Evolutionary conservation across 176 grass and related monocot species (phyloP).

Genomic region (Hordeum marinum): DNA sequence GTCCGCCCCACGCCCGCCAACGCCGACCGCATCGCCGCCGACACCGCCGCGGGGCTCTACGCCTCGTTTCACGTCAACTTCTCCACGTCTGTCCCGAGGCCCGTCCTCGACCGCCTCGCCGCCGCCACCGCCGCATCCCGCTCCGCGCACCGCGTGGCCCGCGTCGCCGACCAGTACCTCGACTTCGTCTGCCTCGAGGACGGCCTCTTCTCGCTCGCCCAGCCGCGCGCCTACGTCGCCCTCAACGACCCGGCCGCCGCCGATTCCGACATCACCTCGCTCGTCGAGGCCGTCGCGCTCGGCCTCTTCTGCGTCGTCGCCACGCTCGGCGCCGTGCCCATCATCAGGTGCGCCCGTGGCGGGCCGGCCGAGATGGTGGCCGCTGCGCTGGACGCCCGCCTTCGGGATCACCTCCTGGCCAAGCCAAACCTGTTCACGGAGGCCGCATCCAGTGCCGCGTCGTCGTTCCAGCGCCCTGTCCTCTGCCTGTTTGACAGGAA

Average conservation of each 20-base stretch:
- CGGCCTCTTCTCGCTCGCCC: constrained; percentile 77
- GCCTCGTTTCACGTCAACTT: constrained; percentile 87
- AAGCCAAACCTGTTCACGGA: constrained; percentile 89
- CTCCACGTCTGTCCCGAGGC: constrained; percentile 72
- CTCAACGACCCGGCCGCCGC: constrained; percentile 80
- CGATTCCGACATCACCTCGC: constrained; percentile 61
- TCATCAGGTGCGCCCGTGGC: constrained; percentile 76
- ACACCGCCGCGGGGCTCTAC: constrained; percentile 74
- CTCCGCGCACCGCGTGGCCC: constrained; percentile 49
- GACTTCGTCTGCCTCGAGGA: constrained; percentile 94
- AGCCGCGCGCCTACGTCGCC: constrained; percentile 68
- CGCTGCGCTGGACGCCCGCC: constrained; percentile 46
- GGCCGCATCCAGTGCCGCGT: constrained; percentile 28
- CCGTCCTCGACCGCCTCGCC: constrained; percentile 77
- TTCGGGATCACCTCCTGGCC: constrained; percentile 75
- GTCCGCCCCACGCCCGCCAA: constrained; percentile 70
- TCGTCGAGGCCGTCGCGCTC: constrained; percentile 58
- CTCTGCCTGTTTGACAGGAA: constrained; percentile 85
- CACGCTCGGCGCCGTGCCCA: constrained; percentile 71
- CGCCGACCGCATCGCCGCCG: constrained; percentile 67
- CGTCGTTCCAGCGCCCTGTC: constrained; percentile 76
- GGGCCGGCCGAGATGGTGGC: constrained; percentile 89
- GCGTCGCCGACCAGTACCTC: constrained; percentile 81
- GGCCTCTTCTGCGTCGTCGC: constrained; percentile 75
- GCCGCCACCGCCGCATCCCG: constrained; percentile 38